A percentile compares a stretch with the other conserved stretches of the same genome.
Evolutionary conservation across 2,329 filamentous ascomycete genomes (phyloP).

Genomic region (Calonectria pseudoreteaudii): DNA sequence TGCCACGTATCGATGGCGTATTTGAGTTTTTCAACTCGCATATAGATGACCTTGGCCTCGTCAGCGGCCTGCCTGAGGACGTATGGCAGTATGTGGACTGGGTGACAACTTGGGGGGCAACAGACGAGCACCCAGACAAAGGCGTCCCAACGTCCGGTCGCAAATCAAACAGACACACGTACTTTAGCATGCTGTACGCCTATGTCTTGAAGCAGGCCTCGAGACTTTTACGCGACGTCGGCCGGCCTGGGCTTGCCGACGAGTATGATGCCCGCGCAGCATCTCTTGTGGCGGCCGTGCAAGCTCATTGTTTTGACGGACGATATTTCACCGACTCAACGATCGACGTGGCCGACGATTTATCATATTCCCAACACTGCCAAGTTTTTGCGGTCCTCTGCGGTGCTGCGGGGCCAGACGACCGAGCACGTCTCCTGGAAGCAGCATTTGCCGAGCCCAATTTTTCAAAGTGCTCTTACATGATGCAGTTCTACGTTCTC

Average conservation of each 20-base stretch:
- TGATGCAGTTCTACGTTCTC: conserved; percentile 29
- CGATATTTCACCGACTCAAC: conserved; percentile 50
- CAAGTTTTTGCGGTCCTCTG: conserved; percentile 51
- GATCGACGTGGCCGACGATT: conserved; percentile 40
- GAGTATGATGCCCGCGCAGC: conserved; percentile 46
- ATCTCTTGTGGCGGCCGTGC: conserved; percentile 39
- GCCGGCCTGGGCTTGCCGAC: conserved; percentile 45
- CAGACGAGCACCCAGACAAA: conserved; percentile 26
- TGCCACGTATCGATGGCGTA: conserved; percentile 48
- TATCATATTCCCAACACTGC: conserved; percentile 49
- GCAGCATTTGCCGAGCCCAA: conserved; percentile 1
- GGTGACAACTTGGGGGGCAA: conserved; percentile 36
- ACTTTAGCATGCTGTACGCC: conserved; percentile 48
- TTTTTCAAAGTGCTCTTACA: conserved; percentile 30
- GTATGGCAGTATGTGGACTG: conserved; percentile 54
- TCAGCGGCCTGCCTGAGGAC: conserved; percentile 34
- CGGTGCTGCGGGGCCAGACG: conserved; percentile 37
- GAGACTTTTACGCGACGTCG: conserved; percentile 45
- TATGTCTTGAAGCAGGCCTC: conserved; percentile 50
- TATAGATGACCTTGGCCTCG: conserved; percentile 28
- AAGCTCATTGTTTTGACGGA: conserved; percentile 48
- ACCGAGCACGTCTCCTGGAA: conserved; percentile 15
- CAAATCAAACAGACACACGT: conserved; percentile 47
- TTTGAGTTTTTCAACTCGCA: conserved; percentile 45
- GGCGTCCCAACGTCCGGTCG: conserved; percentile 54